A percentile compares a stretch with the other conserved stretches of the same genome.
phyloP scores from a whole-genome alignment of 2,329 filamentous ascomycete species.

The Lasiodiplodia gonubiensis region DNA sequence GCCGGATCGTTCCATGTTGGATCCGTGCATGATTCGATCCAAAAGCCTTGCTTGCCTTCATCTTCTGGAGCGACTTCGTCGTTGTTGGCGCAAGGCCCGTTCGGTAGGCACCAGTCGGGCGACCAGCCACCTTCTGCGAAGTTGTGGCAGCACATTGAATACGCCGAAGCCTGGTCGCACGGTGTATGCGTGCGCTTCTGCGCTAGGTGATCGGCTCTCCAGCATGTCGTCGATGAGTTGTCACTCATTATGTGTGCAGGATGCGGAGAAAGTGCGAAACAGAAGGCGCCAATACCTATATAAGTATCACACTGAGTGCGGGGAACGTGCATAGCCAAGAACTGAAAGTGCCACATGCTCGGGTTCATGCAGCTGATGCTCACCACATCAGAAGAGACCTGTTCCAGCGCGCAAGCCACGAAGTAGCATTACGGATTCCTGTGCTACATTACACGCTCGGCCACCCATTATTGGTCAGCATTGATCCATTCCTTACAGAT shows the following conservation, averaged over 20 bases:
- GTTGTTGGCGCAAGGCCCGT: background rate
- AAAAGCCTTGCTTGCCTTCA: background rate
- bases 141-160: background rate
- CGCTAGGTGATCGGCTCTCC: background rate
- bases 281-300: background rate
- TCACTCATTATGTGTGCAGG: background rate
- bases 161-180: background rate
- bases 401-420: too few species aligned
- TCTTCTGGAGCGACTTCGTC: background rate
- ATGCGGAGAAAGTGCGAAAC: background rate
- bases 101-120: background rate
- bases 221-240: conserved; percentile 1
- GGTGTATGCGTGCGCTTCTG: background rate
- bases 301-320: too few species aligned
- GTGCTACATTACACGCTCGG: too few species aligned
- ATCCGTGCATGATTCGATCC: background rate
- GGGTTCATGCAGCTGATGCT: too few species aligned
- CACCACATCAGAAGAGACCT: too few species aligned
- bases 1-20: background rate
- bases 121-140: background rate
- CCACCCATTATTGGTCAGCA: too few species aligned
- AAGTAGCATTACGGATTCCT: too few species aligned
- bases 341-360: too few species aligned
- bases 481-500: too few species aligned
- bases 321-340: too few species aligned